Evolutionary conservation across 1,284 basidiomycete genomes (phyloP).

Genomic region (Boletus semigastroideus): DNA sequence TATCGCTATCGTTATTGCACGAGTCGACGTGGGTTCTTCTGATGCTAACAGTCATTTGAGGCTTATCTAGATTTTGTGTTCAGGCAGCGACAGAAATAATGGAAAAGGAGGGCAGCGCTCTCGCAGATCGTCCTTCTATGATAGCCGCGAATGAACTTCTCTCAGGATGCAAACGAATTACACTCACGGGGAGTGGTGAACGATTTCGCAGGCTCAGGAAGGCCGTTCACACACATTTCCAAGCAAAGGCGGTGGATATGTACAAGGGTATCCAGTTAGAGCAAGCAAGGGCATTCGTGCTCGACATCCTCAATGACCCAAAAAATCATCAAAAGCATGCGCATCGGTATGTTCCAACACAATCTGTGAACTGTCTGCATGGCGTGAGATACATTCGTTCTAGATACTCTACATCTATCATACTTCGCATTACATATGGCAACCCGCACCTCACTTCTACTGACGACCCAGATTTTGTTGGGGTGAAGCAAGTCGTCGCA

Average conservation of each 20-base stretch:
- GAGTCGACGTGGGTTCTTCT: constrained; percentile 30
- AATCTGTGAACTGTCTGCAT: not conserved
- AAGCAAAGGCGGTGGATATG: constrained; percentile 33
- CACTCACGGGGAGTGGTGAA: constrained; percentile 24
- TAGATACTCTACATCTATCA: constrained; percentile 63
- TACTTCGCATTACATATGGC: constrained; percentile 67
- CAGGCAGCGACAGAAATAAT: constrained; percentile 39
- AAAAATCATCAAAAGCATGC: constrained; percentile 34
- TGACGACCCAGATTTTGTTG: constrained; percentile 56
- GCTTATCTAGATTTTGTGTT: no score
- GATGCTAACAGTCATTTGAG: not conserved
- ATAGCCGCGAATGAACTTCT: constrained; percentile 33
- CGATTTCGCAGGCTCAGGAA: constrained; percentile 33
- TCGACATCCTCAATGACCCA: constrained; percentile 40
- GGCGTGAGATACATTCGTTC: not conserved
- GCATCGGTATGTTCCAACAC: constrained; percentile 25
- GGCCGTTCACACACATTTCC: constrained; percentile 41
- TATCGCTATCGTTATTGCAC: constrained; percentile 30
- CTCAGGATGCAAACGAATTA: constrained; percentile 30
- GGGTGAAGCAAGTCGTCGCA: constrained; percentile 48
- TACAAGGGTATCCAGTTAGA: constrained; percentile 38
- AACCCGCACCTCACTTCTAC: constrained; percentile 47
- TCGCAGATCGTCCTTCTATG: constrained; percentile 34
- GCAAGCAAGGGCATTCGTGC: constrained; percentile 36
- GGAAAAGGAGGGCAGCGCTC: constrained; percentile 36